Percentiles rank a stretch among this genome's conserved stretches.
Conservation (phyloP, 208 protist genomes). For the Crithidia thermophila region DNA sequence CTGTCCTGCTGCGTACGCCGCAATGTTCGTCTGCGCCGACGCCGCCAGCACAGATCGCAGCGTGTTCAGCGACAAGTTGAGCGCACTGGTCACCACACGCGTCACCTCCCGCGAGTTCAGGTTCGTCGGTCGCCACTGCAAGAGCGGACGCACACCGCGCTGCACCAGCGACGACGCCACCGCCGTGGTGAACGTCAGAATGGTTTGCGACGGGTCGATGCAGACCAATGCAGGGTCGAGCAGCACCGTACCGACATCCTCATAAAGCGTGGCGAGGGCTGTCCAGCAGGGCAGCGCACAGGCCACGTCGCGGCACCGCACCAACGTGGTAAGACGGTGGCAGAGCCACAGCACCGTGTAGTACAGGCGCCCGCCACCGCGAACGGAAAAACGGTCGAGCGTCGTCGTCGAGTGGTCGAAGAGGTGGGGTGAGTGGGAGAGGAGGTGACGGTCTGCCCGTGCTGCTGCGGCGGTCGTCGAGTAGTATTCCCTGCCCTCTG, state of each 20-base stretch:
- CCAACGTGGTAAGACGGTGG: not conserved
- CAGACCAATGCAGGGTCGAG: conserved; percentile 46
- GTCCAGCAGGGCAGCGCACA: conserved; percentile 34
- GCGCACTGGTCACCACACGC: conserved; percentile 26
- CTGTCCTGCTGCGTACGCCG: conserved; percentile 25
- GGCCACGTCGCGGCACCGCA: conserved; percentile 9
- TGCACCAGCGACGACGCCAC: conserved; percentile 29
- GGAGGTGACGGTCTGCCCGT: conserved; percentile 33
- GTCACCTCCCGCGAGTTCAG: conserved; percentile 31
- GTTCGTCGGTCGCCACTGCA: conserved; percentile 44
- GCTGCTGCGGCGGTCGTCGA: not conserved
- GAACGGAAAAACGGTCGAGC: conserved; percentile 30
- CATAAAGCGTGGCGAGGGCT: conserved; percentile 30
- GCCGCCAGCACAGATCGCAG: conserved; percentile 33
- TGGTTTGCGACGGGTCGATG: conserved; percentile 50
- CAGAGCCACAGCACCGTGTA: conserved; percentile 48
- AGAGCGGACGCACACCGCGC: conserved; percentile 37
- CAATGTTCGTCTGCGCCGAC: conserved; percentile 34
- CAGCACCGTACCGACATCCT: conserved; percentile 56
- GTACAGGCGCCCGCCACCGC: conserved; percentile 43
- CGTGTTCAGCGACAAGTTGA: conserved; percentile 36
- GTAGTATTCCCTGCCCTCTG: not conserved
- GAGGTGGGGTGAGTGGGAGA: conserved; percentile 29
- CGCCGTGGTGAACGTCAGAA: conserved; percentile 33
- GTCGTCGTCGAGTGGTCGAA: conserved; percentile 16